Base-by-base conservation (phyloP, 2,329 filamentous ascomycete species). In the Zymoseptoria brevis region DNA sequence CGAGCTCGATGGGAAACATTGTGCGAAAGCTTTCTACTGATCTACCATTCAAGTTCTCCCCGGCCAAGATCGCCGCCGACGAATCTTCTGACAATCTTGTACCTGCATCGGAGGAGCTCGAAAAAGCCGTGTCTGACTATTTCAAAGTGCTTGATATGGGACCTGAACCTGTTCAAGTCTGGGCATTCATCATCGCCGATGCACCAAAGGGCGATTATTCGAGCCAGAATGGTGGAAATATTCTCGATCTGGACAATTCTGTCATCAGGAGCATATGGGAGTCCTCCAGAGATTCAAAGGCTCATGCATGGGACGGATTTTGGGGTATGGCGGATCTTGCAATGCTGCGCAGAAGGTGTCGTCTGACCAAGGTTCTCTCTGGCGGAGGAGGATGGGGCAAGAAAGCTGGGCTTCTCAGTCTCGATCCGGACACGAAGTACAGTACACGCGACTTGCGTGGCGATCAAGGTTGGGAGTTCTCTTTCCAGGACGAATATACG, bases 341-440 rank as follows among this genome's bases (percentile, higher is more conserved):
- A 19, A 19, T 54, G n/a, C 19, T 60, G 9, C 19, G 19, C 11
- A 26, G 62, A 56, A 74, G 75, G 24, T 75, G 72, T 19, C 73
- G 74, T 52, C 68, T 82, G n/a, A 74, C 77, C 64, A 75, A 74
- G 56, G 73, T 77, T 80, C 83, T 92, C 63, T 91, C 88, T 67
- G 90, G 90, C 4, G 90, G 90, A 52, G 90, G 90, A 50, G 90
- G 90, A 19, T 95, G 90, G 90, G 90, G 90, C 16, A 78, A 82
- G 58, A 94, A 93, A 71, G 85, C 87, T 67, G 90, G 90, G 0
- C 76, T 95, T 0, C 76, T 95, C 2, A 90, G 89, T 5, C 79
- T 95, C 3, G 89, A 94, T 68, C 88, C 90, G 3, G 81, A 89
- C 64, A 80, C 77, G 16, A 77, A 72, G 19, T 82, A 83, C 66